Percentiles rank a stretch among this genome's conserved stretches.
Conservation (phyloP, 345 rosid species). For the Camelina sativa region DNA sequence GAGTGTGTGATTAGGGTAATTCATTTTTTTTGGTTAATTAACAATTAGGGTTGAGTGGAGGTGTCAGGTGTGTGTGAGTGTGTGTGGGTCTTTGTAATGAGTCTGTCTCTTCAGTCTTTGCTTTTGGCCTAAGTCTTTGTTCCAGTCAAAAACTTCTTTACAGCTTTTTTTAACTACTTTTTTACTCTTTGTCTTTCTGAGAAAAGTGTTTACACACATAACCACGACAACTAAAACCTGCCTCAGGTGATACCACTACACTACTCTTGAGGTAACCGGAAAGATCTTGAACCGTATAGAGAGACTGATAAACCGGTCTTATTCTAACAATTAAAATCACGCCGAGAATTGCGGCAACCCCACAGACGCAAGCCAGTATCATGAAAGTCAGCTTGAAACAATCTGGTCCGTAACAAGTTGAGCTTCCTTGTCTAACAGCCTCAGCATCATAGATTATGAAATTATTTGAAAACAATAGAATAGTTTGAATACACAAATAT, state of each 20-base stretch:
- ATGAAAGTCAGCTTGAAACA: slow-evolving; percentile 78
- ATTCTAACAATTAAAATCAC: slow-evolving; percentile 62
- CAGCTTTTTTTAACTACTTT: slow-evolving; percentile 14
- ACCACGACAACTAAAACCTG: slow-evolving; percentile 36
- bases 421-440: slow-evolving; percentile 72
- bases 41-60: slow-evolving; percentile 23
- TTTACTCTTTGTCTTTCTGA: background rate
- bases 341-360: slow-evolving; percentile 62
- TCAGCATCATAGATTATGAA: slow-evolving; percentile 54
- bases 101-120: slow-evolving; percentile 44
- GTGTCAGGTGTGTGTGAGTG: slow-evolving; percentile 31
- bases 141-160: slow-evolving; percentile 42
- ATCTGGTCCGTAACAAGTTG: slow-evolving; percentile 65
- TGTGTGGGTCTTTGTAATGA: slow-evolving; percentile 41
- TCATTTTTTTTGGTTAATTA: slow-evolving; percentile 12
- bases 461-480: too few relatives aligned
- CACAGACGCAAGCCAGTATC: slow-evolving; percentile 65
- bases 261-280: slow-evolving; percentile 9
- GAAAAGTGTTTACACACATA: slow-evolving; percentile 30
- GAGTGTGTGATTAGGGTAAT: slow-evolving; percentile 34
- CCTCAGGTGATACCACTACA: background rate
- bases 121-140: slow-evolving; percentile 40
- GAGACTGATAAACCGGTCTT: slow-evolving; percentile 74
- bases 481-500: too few relatives aligned
- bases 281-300: slow-evolving; percentile 66